A percentile compares a stretch with the other conserved stretches of the same genome.
These are phyloP conservation scores for Globisporangium heterothallicum DNA, from an alignment of 352 stramenopile species.

Conservation along the genomic window DNA sequence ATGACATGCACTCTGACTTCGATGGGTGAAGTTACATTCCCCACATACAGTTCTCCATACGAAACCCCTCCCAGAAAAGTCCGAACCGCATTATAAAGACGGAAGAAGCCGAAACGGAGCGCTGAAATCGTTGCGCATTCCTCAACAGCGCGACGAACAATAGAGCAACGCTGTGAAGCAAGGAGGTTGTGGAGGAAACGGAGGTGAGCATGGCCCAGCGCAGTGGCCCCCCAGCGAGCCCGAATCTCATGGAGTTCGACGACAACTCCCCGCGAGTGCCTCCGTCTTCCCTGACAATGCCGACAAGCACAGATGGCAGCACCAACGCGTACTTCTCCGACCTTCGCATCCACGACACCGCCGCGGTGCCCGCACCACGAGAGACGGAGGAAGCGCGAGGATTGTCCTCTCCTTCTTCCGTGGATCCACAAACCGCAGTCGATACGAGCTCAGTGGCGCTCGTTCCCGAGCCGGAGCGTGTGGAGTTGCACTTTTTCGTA, in stretches of 20 bases:
- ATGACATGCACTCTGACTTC: too few species aligned
- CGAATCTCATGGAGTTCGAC: slow-evolving; percentile 46
- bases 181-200: too few species aligned
- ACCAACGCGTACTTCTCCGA: slow-evolving; percentile 8
- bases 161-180: too few species aligned
- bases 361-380: background rate
- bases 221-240: slow-evolving; percentile 16
- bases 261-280: slow-evolving; percentile 18
- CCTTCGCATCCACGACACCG: slow-evolving; percentile 7
- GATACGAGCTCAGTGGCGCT: too few species aligned
- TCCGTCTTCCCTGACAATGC: background rate
- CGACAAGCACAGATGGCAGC: slow-evolving; percentile 10
- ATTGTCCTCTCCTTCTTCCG: background rate
- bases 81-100: too few species aligned
- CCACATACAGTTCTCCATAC: too few species aligned
- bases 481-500: slow-evolving; percentile 64
- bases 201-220: slow-evolving; percentile 13
- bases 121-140: too few species aligned
- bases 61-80: too few species aligned
- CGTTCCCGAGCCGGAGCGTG: slow-evolving; percentile 11
- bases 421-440: too few species aligned
- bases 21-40: too few species aligned
- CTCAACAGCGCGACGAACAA: too few species aligned
- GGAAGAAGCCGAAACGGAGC: too few species aligned
- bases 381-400: background rate